Percentiles rank a stretch among this genome's conserved stretches.
Evolutionary conservation across 768 basidiomycete genomes (phyloP).

Genomic region (Boletus rex-veris): DNA sequence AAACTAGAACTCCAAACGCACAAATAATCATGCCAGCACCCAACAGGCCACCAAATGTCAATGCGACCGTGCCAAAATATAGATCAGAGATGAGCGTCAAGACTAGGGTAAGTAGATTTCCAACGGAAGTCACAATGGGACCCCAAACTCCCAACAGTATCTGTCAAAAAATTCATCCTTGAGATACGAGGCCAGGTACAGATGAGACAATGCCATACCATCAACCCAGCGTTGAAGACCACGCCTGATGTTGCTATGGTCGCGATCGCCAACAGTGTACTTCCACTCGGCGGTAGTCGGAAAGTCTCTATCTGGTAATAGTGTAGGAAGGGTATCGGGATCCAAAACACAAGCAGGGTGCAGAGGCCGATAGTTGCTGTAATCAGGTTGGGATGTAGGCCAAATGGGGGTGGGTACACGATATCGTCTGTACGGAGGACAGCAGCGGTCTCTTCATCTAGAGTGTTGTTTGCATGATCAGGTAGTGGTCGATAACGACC

Average conservation of each 20-base stretch:
- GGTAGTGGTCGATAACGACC: slow-evolving; percentile 45
- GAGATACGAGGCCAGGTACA: slow-evolving; percentile 4
- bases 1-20: slow-evolving; percentile 78
- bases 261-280: slow-evolving; percentile 49
- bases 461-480: slow-evolving; percentile 32
- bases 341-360: slow-evolving; percentile 73
- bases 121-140: slow-evolving; percentile 83
- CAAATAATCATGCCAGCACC: slow-evolving; percentile 78
- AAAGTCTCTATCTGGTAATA: slow-evolving; percentile 63
- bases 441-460: slow-evolving; percentile 19
- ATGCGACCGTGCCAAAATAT: slow-evolving; percentile 58
- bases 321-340: slow-evolving; percentile 74
- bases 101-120: slow-evolving; percentile 92
- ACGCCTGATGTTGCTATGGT: slow-evolving; percentile 72
- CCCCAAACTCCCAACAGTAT: slow-evolving; percentile 83
- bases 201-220: slow-evolving; percentile 47
- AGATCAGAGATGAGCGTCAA: slow-evolving; percentile 80
- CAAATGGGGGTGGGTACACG: slow-evolving; percentile 69
- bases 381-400: slow-evolving; percentile 78
- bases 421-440: slow-evolving; percentile 29
- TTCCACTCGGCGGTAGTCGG: slow-evolving; percentile 50
- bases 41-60: slow-evolving; percentile 69
- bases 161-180: slow-evolving; percentile 35
- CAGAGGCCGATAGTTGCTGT: slow-evolving; percentile 77
- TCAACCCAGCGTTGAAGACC: slow-evolving; percentile 80